These are phyloP conservation scores for Fusarium anguioides DNA, from an alignment of 2,329 filamentous ascomycete species.

Conservation along the genomic window DNA sequence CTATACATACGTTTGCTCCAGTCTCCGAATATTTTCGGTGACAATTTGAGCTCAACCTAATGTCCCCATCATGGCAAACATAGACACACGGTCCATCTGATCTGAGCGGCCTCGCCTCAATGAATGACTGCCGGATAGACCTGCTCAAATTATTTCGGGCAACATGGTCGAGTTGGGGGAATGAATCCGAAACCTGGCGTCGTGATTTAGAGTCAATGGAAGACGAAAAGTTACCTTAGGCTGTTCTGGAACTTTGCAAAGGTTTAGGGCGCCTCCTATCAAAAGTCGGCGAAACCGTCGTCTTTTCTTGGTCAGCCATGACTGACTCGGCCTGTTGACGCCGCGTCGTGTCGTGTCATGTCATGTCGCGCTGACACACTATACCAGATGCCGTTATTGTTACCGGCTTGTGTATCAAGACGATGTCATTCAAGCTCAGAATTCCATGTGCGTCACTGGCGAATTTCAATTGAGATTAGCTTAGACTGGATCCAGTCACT, in stretches of 20 bases:
- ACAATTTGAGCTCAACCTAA: background rate
- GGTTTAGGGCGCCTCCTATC: constrained; percentile 21
- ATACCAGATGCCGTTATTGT: constrained; percentile 26
- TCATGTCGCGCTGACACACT: constrained; percentile 13
- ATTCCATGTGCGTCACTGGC: constrained; percentile 26
- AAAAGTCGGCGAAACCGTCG: constrained; percentile 25
- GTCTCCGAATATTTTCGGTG: constrained; percentile 38
- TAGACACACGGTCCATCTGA: constrained; percentile 1
- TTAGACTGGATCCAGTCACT: constrained; percentile 1
- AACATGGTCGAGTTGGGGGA: constrained; percentile 19
- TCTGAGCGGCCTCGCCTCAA: constrained; percentile 11
- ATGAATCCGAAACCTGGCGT: constrained; percentile 22
- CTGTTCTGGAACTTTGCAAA: constrained; percentile 37
- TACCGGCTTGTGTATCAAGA: constrained; percentile 10
- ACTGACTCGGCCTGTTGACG: constrained; percentile 11
- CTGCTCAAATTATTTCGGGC: constrained; percentile 16
- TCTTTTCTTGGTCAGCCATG: constrained; percentile 24
- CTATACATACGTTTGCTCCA: background rate
- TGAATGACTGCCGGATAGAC: constrained; percentile 12
- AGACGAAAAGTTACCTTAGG: constrained; percentile 18
- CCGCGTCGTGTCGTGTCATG: constrained; percentile 8
- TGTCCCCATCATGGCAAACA: constrained; percentile 23
- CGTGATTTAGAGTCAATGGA: constrained; percentile 10
- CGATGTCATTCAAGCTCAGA: constrained; percentile 18
- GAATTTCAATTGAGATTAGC: constrained; percentile 36